phyloP scores from a whole-genome alignment of 495 filamentous ascomycete genomes.

The Penicillium samsonianum region DNA sequence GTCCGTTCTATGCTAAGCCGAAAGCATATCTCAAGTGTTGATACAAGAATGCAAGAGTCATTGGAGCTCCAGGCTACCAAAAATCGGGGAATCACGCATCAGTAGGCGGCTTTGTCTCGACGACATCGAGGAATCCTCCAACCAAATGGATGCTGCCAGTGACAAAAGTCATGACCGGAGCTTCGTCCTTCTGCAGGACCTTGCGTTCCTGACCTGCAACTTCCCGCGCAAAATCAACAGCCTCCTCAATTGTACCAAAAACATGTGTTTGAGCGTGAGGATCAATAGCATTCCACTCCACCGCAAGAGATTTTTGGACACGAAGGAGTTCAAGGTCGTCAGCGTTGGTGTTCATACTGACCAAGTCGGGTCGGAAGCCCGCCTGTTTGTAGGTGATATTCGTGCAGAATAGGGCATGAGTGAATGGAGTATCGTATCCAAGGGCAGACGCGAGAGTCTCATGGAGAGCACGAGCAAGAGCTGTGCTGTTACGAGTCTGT shows the following conservation, averaged over 20 bases:
- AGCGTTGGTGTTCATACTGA: constrained; percentile 71
- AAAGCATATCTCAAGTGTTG: constrained; percentile 29
- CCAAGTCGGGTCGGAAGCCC: constrained; percentile 75
- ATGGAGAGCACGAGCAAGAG: constrained; percentile 67
- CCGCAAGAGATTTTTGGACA: constrained; percentile 72
- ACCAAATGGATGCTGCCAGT: constrained; percentile 92
- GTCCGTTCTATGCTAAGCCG: constrained; percentile 16
- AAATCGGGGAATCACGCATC: constrained; percentile 20
- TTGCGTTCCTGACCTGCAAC: constrained; percentile 44
- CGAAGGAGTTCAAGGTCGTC: constrained; percentile 65
- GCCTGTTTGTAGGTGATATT: constrained; percentile 75
- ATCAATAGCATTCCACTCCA: constrained; percentile 71
- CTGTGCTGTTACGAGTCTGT: constrained; percentile 73
- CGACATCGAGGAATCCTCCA: constrained; percentile 73
- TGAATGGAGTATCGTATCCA: constrained; percentile 59
- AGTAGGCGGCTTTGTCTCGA: constrained; percentile 58
- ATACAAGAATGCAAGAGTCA: constrained; percentile 28
- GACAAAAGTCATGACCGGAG: constrained; percentile 55
- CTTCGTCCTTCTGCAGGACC: constrained; percentile 34
- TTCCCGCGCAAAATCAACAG: constrained; percentile 65
- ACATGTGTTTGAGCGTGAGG: constrained; percentile 61
- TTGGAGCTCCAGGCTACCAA: constrained; percentile 22
- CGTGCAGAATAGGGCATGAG: constrained; percentile 84
- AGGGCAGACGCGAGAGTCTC: constrained; percentile 61
- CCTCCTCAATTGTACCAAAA: constrained; percentile 80